phyloP scores from a whole-genome alignment of 345 rosid genomes.

The Arabidopsis suecica region DNA sequence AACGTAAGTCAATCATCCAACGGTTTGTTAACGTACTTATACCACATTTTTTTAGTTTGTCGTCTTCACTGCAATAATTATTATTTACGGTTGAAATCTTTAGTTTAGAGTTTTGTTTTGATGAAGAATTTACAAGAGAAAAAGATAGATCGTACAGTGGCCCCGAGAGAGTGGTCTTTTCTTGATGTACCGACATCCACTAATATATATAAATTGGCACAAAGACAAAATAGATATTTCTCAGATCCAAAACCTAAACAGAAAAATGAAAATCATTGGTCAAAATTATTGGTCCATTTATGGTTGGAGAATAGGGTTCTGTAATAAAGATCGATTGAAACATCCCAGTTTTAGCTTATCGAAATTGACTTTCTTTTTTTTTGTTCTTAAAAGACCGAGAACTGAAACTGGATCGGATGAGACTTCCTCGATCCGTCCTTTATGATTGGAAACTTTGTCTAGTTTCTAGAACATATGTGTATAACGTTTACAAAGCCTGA shows the following conservation, averaged over 20 bases:
- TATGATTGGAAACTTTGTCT: not conserved
- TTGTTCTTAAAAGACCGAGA: slow-evolving; percentile 4
- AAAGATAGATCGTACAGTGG: slow-evolving; percentile 5
- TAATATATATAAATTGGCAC: not conserved
- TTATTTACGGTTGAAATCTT: not conserved
- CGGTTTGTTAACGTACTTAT: not conserved
- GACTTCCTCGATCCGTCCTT: not conserved
- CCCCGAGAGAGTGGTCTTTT: slow-evolving; percentile 22
- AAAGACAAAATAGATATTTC: slow-evolving; percentile 32
- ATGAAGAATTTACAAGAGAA: not conserved
- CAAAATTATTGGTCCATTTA: slow-evolving; percentile 14
- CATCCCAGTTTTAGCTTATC: slow-evolving; percentile 18
- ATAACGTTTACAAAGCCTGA: not conserved
- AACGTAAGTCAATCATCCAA: not conserved
- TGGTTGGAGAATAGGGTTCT: slow-evolving; percentile 37
- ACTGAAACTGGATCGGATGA: not conserved
- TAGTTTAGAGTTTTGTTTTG: not conserved
- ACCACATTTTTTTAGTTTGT: not conserved
- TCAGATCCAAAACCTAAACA: not conserved
- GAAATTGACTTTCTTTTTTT: slow-evolving; percentile 31
- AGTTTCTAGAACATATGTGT: not conserved
- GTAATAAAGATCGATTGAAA: slow-evolving; percentile 30
- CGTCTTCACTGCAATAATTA: not conserved
- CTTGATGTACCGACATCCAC: slow-evolving; percentile 40
- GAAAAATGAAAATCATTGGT: slow-evolving; percentile 27